These are phyloP conservation scores for Pistacia integerrima DNA, from an alignment of 345 rosid genomes.

Conservation along the genomic window DNA sequence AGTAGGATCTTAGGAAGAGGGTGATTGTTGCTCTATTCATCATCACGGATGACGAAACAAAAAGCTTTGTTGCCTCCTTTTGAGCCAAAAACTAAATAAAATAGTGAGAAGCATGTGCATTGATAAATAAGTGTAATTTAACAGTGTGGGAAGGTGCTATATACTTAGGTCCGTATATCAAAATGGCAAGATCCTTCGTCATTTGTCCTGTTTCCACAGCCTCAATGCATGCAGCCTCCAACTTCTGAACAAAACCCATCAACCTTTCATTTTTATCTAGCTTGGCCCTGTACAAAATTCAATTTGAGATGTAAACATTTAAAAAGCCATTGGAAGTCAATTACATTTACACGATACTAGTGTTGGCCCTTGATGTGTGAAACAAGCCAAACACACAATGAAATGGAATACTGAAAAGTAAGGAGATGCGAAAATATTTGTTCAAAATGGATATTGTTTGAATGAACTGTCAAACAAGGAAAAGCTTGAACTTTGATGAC, in stretches of 20 bases:
- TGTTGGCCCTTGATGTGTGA: not conserved
- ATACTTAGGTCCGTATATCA: constrained; percentile 83
- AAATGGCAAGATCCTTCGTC: constrained; percentile 96
- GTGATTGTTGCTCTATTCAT: not conserved
- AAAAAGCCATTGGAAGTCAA: not conserved
- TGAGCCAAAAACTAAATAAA: not conserved
- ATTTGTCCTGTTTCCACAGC: constrained; percentile 88
- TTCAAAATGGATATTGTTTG: not conserved
- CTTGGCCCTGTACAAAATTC: constrained; percentile 62
- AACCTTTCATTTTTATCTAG: constrained; percentile 76
- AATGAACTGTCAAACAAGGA: not conserved
- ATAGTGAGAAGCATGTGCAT: too few species aligned
- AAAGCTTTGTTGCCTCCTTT: not conserved
- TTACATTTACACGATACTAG: not conserved
- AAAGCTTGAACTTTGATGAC: not conserved
- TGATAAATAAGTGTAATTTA: not conserved
- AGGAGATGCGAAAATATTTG: not conserved
- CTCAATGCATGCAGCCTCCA: constrained; percentile 83
- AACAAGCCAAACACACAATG: not conserved
- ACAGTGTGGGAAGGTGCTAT: constrained; percentile 4
- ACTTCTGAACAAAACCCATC: constrained; percentile 74
- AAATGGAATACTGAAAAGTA: too few species aligned
- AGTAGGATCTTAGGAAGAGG: not conserved
- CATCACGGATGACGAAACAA: not conserved
- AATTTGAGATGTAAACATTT: not conserved